Evolutionary conservation across 352 stramenopile species (phyloP).

Genomic region (Globisporangium nunn): DNA sequence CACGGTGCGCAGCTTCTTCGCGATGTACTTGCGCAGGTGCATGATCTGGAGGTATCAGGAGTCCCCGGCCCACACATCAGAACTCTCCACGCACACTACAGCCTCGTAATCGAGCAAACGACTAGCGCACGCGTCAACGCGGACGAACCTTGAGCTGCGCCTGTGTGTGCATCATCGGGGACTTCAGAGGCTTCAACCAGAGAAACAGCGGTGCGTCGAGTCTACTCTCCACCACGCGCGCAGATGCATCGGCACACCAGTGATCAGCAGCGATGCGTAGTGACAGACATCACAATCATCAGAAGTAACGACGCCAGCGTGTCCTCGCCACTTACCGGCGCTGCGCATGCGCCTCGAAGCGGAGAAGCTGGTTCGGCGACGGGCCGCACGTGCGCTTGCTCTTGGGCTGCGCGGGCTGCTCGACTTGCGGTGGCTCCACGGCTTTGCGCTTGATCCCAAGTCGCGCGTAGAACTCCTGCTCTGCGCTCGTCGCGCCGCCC

Average conservation of each 20-base stretch:
- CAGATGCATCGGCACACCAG: neutral
- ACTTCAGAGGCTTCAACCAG: slow-evolving; percentile 20
- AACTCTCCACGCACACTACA: neutral
- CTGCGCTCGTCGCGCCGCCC: slow-evolving; percentile 7
- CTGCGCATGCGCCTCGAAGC: slow-evolving; percentile 41
- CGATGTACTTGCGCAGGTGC: slow-evolving; percentile 55
- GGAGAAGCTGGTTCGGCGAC: slow-evolving; percentile 28
- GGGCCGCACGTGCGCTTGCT: slow-evolving; percentile 16
- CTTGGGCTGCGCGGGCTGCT: slow-evolving; percentile 10
- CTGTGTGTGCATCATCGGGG: slow-evolving; percentile 33
- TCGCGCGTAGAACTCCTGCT: slow-evolving; percentile 30
- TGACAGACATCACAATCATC: neutral
- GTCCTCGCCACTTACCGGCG: slow-evolving; percentile 17
- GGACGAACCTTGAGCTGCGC: slow-evolving; percentile 31
- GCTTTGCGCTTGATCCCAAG: slow-evolving; percentile 59
- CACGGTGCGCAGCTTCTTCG: slow-evolving; percentile 29
- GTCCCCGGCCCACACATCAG: neutral
- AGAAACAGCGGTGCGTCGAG: slow-evolving; percentile 37
- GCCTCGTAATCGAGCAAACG: neutral
- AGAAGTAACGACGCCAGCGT: neutral
- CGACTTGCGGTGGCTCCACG: slow-evolving; percentile 8
- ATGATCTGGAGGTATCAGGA: slow-evolving; percentile 26
- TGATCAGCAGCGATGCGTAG: neutral
- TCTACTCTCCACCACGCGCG: slow-evolving; percentile 2
- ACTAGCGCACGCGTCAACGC: neutral